phyloP scores from a whole-genome alignment of 257 asterid genomes.

The Orobanche coerulescens region DNA sequence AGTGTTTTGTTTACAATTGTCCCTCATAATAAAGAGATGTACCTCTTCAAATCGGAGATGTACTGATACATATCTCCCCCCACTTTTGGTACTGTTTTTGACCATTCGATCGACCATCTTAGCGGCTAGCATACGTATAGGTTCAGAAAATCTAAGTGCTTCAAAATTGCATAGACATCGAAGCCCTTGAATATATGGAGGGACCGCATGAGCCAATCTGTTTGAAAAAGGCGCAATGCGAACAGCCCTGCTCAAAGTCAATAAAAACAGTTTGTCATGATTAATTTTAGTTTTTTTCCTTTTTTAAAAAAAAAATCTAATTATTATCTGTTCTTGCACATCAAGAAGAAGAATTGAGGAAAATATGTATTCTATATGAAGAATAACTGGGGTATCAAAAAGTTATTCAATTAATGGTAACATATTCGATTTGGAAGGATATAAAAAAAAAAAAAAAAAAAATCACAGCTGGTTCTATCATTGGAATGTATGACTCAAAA shows the following conservation, averaged over 20 bases:
- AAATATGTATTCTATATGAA: neutral
- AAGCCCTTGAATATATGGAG: slow-evolving; percentile 72
- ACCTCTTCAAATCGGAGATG: slow-evolving; percentile 99
- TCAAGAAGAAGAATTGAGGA: neutral
- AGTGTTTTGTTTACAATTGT: neutral
- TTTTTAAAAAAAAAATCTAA: neutral
- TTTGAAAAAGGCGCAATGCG: slow-evolving; percentile 98
- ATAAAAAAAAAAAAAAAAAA: too few species aligned
- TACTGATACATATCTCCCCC: slow-evolving; percentile 75
- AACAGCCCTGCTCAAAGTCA: slow-evolving; percentile 72
- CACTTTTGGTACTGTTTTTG: slow-evolving; percentile 61
- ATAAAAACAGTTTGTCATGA: slow-evolving; percentile 20
- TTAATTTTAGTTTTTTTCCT: neutral
- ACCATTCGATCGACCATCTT: slow-evolving; percentile 95
- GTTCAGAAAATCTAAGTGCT: slow-evolving; percentile 90
- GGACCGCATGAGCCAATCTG: slow-evolving; percentile 93
- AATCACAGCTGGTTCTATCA: too few species aligned
- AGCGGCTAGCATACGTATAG: slow-evolving; percentile 93
- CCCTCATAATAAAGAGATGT: slow-evolving; percentile 1
- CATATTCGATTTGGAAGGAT: too few species aligned
- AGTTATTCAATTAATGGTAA: neutral
- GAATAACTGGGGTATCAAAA: neutral
- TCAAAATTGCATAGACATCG: slow-evolving; percentile 95
- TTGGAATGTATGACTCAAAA: too few species aligned
- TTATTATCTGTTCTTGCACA: neutral